Evolutionary conservation across 176 grass and related monocot species (phyloP), one percentile per base, ranked within the genome.

Genomic region (Microstegium vimineum): DNA sequence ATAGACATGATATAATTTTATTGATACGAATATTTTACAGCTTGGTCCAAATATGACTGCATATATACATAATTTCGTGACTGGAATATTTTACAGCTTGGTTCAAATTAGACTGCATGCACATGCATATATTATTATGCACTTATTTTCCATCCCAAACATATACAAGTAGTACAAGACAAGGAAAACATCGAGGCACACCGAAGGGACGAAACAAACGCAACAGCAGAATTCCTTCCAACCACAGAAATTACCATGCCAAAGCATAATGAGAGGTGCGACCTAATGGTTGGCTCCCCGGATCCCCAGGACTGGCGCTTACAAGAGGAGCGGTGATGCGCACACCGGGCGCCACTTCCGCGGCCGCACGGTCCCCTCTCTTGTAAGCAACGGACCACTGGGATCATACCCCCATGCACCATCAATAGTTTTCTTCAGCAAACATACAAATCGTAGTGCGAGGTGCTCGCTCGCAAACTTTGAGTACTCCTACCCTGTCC

Each of bases 281-380:
- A 8, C 34, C 35, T 36, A 71, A 15, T 16, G 66, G 34, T 51
- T 46, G 76, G 61, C 11, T 66, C 40, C 41, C 62, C 20, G 41
- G 62, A n/a, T 36, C 51, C 33, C 25, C 66, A 52, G 79, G 2
- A 37, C 17, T 27, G 17, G 79, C 34, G 28, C 51, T 69, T 41
- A 34, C 73, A 66, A 9, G 26, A 70, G 45, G 42, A 33, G 5
- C 34, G 73, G 80, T 10, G 18, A 43, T 16, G 28, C 81, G 7
- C 62, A 32, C 76, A 80, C 61, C 26, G 64, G 83, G 82, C 38
- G 69, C 8, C 31, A 32, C 33, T 62, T 51, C 62, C 28, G 47
- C 17, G 40, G 17, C 33, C 23, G 10, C 80, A 31, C 18, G 57
- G 28, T 28, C 69, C 2, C 1, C 25, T 72, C 57, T 25, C 57